Conservation (phyloP, 441 rosid species). For the Pelargonium fulgidum region DNA sequence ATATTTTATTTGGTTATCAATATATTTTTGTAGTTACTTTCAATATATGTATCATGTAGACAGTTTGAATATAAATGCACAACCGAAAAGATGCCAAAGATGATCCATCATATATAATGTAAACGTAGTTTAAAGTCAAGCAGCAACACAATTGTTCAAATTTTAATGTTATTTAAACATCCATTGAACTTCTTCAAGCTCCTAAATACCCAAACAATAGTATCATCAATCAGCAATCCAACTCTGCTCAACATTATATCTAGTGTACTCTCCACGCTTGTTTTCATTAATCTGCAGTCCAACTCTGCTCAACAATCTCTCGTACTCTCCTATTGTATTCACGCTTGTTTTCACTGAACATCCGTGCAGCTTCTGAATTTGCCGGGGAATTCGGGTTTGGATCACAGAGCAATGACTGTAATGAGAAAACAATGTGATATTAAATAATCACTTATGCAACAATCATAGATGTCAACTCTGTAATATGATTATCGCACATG, state of each 20-base stretch:
- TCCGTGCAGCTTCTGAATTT: constrained; percentile 46
- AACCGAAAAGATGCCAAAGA: neutral
- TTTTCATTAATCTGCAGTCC: constrained; percentile 37
- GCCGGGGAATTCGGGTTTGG: constrained; percentile 55
- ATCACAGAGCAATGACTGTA: constrained; percentile 42
- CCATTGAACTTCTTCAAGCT: neutral
- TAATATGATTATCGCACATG: too few species aligned
- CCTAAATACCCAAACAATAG: neutral
- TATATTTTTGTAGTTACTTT: neutral
- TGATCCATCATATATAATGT: neutral
- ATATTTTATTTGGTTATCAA: too few species aligned
- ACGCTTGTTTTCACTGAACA: constrained; percentile 44
- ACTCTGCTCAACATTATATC: too few species aligned
- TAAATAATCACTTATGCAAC: neutral
- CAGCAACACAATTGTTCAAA: neutral
- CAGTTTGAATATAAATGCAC: neutral
- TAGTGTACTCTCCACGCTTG: too few species aligned
- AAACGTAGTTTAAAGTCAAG: neutral
- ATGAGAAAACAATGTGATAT: neutral
- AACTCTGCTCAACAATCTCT: constrained; percentile 50
- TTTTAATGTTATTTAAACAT: constrained; percentile 1
- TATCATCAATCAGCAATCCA: neutral
- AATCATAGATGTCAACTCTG: too few species aligned
- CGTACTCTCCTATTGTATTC: constrained; percentile 47
- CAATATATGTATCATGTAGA: neutral